phyloP scores from a whole-genome alignment of 1,139 yeast genomes.

The Arxiozyma telluris region DNA sequence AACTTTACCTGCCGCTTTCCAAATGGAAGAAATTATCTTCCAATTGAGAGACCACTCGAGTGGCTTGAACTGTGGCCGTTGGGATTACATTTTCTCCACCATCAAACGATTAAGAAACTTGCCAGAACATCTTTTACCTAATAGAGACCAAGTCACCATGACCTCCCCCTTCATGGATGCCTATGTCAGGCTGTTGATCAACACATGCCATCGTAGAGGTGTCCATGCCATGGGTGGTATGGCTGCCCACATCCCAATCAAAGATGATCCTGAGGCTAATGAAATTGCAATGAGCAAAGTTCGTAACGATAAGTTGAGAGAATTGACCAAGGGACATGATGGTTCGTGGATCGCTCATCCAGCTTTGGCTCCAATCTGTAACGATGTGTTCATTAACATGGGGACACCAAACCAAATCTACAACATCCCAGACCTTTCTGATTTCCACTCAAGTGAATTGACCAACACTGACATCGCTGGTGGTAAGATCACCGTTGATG shows the following conservation, averaged over 20 bases:
- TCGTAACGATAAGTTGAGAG: slow-evolving; percentile 60
- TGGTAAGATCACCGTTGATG: slow-evolving; percentile 54
- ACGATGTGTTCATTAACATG: slow-evolving; percentile 66
- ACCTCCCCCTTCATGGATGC: slow-evolving; percentile 67
- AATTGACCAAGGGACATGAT: slow-evolving; percentile 69
- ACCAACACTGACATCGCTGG: slow-evolving; percentile 55
- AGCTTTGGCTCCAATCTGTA: slow-evolving; percentile 67
- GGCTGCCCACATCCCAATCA: slow-evolving; percentile 80
- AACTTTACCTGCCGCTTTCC: slow-evolving; percentile 65
- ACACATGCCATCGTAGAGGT: slow-evolving; percentile 60
- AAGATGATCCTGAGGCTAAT: slow-evolving; percentile 53
- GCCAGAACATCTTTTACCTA: slow-evolving; percentile 54
- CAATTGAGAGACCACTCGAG: slow-evolving; percentile 60
- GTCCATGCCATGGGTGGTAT: slow-evolving; percentile 79
- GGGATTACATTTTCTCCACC: slow-evolving; percentile 67
- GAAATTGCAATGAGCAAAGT: slow-evolving; percentile 57
- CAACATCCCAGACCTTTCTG: slow-evolving; percentile 34
- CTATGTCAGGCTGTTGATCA: slow-evolving; percentile 56
- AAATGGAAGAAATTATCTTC: slow-evolving; percentile 63
- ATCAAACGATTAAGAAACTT: slow-evolving; percentile 56
- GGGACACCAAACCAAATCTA: slow-evolving; percentile 76
- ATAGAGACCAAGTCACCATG: slow-evolving; percentile 70
- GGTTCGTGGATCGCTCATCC: slow-evolving; percentile 90
- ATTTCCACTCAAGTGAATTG: slow-evolving; percentile 39
- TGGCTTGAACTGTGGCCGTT: slow-evolving; percentile 68